Percentiles rank a stretch among this genome's conserved stretches.
These are phyloP conservation scores for Lentinus polychrous DNA, from an alignment of 1,284 basidiomycete genomes.

Conservation along the genomic window DNA sequence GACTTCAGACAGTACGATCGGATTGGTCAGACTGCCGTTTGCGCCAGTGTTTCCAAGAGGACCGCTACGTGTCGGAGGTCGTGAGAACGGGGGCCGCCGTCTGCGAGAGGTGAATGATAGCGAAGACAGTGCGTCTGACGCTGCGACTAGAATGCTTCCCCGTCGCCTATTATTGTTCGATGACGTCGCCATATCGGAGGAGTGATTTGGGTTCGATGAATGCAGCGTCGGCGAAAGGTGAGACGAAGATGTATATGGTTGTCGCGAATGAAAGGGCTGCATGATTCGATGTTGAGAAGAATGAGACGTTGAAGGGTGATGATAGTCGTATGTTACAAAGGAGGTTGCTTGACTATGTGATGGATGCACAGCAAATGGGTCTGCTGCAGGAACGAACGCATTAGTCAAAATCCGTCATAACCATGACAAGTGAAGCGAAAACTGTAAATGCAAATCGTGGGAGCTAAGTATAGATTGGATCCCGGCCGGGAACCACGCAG, in stretches of 20 bases:
- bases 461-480: not conserved
- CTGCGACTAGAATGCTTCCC: conserved; percentile 44
- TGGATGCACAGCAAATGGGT: conserved; percentile 26
- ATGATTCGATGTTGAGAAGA: not conserved
- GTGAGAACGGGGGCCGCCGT: conserved; percentile 30
- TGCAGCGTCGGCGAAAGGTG: not conserved
- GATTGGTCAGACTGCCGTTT: conserved; percentile 15
- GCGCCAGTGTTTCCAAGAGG: not conserved
- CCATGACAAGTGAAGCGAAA: not conserved
- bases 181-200: not conserved
- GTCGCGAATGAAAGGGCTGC: not conserved
- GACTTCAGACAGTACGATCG: conserved; percentile 52
- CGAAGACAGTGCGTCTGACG: conserved; percentile 50
- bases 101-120: conserved; percentile 37
- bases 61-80: conserved; percentile 8
- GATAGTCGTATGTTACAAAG: conserved; percentile 23
- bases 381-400: conserved; percentile 8
- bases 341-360: conserved; percentile 16
- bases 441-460: not conserved
- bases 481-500: not conserved
- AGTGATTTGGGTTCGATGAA: too few species aligned
- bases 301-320: conserved; percentile 1
- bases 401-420: not conserved
- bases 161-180: conserved; percentile 19
- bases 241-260: not conserved